These are phyloP conservation scores for Suillus hirtellus DNA, from an alignment of 768 basidiomycete genomes.

Conservation along the genomic window DNA sequence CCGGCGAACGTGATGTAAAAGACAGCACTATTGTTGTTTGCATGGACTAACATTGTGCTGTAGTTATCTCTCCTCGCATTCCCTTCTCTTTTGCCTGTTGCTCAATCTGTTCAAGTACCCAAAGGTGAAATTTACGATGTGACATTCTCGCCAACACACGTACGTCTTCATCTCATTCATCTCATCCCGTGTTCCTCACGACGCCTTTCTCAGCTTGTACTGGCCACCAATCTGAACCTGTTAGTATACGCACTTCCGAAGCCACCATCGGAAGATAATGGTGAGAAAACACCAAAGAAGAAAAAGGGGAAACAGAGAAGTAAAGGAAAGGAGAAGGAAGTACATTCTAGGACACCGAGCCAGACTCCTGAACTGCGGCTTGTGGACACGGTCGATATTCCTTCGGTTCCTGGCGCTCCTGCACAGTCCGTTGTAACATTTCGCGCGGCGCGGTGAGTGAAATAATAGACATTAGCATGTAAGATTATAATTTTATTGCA, in stretches of 20 bases:
- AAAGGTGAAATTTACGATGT: conserved; percentile 87
- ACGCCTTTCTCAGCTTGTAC: conserved; percentile 49
- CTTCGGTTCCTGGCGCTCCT: conserved; percentile 46
- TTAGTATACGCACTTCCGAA: conserved; percentile 60
- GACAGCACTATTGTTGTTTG: conserved; percentile 18
- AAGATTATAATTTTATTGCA: conserved; percentile 30
- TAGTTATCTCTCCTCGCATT: conserved; percentile 69
- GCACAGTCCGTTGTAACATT: conserved; percentile 50
- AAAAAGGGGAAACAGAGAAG: conserved; percentile 36
- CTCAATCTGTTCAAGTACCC: conserved; percentile 49
- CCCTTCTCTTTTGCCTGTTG: conserved; percentile 54
- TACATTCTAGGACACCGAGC: conserved; percentile 26
- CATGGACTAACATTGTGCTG: conserved; percentile 17
- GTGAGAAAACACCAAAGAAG: conserved; percentile 25
- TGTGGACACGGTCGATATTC: conserved; percentile 54
- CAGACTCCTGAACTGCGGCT: conserved; percentile 37
- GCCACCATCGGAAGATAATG: conserved; percentile 12
- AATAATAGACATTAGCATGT: neutral
- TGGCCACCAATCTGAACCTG: conserved; percentile 65
- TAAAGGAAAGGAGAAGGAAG: conserved; percentile 45
- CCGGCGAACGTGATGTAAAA: conserved; percentile 70
- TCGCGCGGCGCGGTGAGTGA: conserved; percentile 57
- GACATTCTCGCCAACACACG: conserved; percentile 69
- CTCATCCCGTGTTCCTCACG: neutral
- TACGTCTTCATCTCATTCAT: conserved; percentile 32